Conservation (phyloP, 106 monocot species). For the Chionographis japonica region DNA sequence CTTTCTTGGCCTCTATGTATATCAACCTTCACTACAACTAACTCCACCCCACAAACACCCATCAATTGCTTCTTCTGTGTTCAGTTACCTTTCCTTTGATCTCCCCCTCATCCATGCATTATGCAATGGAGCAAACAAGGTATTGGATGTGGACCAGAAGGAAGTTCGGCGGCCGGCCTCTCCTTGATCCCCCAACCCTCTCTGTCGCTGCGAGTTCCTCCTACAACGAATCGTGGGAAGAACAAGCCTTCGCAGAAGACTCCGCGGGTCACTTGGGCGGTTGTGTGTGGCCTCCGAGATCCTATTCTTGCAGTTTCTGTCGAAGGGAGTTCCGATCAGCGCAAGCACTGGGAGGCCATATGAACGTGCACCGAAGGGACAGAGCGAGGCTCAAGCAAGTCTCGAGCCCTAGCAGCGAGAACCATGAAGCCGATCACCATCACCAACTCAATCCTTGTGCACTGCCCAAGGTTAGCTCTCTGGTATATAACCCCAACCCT, state of each 20-base stretch:
- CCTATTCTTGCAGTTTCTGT: conserved; percentile 77
- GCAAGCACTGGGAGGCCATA: conserved; percentile 79
- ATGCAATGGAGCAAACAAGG: conserved; percentile 39
- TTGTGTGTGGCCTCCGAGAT: conserved; percentile 73
- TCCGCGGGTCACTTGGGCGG: conserved; percentile 42
- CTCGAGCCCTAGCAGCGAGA: conserved; percentile 8
- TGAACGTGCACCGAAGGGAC: conserved; percentile 84
- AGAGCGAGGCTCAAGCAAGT: conserved; percentile 63
- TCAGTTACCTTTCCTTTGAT: background rate
- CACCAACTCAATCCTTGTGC: conserved; percentile 8
- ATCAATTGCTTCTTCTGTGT: background rate
- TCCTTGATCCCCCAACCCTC: background rate
- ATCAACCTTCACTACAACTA: background rate
- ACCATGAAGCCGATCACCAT: conserved; percentile 2
- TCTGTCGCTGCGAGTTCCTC: background rate
- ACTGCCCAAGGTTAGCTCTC: conserved; percentile 8
- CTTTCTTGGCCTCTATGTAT: background rate
- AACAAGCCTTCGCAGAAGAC: conserved; percentile 62
- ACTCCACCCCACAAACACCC: too few relatives aligned
- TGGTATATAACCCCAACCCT: conserved; percentile 12
- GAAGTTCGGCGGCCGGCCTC: conserved; percentile 19
- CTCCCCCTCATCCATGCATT: conserved; percentile 9
- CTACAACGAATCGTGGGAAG: conserved; percentile 52
- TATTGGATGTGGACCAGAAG: conserved; percentile 50
- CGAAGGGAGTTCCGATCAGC: conserved; percentile 74